phyloP scores from a whole-genome alignment of 176 grass and related monocot species.

The Oryza officinalis region DNA sequence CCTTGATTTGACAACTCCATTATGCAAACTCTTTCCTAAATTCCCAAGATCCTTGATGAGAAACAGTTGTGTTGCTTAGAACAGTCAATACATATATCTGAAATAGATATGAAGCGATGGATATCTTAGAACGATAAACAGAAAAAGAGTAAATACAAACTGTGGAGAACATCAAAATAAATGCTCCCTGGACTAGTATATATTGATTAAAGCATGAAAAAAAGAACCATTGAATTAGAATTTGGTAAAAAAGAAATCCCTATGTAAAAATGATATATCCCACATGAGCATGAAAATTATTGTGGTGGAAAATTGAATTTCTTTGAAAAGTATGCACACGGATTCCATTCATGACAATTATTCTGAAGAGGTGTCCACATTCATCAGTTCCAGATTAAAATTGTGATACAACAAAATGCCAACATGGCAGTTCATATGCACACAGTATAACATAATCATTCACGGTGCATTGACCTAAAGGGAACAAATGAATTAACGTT shows the following conservation, averaged over 20 bases:
- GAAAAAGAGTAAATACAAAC: background rate
- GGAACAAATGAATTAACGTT: background rate
- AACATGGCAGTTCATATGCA: background rate
- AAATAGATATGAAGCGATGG: background rate
- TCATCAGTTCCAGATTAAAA: background rate
- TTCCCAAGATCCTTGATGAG: background rate
- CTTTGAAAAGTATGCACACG: background rate
- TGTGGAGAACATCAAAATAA: background rate
- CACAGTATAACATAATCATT: background rate
- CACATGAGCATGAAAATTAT: background rate
- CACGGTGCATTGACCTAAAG: background rate
- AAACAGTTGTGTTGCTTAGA: background rate
- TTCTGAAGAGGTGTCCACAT: background rate
- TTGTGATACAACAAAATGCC: background rate
- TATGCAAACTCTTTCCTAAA: constrained; percentile 14
- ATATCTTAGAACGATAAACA: background rate
- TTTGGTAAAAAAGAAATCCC: background rate
- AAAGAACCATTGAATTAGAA: background rate
- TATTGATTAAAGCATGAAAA: background rate
- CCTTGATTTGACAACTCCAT: constrained; percentile 66
- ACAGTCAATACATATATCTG: constrained; percentile 20
- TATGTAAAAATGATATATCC: background rate
- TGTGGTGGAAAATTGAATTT: background rate
- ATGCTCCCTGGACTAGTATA: background rate
- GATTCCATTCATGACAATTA: background rate